These are phyloP conservation scores for Breviolum minutum DNA, from an alignment of 73 alveolate species.

Conservation along the genomic window DNA sequence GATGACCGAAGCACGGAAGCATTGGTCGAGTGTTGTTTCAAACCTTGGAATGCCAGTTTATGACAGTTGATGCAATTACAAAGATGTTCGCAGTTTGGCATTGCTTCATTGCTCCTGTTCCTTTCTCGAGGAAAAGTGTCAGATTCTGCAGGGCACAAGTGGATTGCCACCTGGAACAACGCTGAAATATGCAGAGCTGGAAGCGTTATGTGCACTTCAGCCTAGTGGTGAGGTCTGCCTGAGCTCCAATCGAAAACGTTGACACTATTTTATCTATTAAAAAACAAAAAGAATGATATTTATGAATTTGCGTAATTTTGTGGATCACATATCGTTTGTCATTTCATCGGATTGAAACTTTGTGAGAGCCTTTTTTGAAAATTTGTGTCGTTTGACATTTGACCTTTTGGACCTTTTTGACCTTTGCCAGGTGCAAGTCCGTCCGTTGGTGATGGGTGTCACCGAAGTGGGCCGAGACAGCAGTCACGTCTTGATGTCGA, in stretches of 20 bases:
- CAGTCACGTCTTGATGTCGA: constrained; percentile 65
- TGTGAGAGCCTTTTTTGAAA: background rate
- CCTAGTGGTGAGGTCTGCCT: constrained; percentile 48
- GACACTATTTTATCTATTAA: no score
- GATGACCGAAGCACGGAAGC: constrained; percentile 61
- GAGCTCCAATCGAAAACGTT: no score
- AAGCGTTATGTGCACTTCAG: constrained; percentile 65
- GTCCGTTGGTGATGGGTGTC: constrained; percentile 41
- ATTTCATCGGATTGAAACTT: no score
- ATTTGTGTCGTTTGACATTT: background rate
- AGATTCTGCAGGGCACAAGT: constrained; percentile 30
- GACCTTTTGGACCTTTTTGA: background rate
- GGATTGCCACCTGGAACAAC: constrained; percentile 64
- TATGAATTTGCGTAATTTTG: no score
- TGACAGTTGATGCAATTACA: background rate
- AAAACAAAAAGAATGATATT: no score
- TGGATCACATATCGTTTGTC: no score
- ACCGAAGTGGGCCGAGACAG: constrained; percentile 58
- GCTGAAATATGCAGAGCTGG: constrained; percentile 43
- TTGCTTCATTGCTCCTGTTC: background rate
- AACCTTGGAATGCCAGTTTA: background rate
- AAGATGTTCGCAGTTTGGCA: no score
- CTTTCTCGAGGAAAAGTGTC: constrained; percentile 32
- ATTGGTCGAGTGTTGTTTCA: background rate
- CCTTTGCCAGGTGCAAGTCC: constrained; percentile 58